Evolutionary conservation across 2,329 filamentous ascomycete species (phyloP).

Genomic region (Metarhizium anisopliae): DNA sequence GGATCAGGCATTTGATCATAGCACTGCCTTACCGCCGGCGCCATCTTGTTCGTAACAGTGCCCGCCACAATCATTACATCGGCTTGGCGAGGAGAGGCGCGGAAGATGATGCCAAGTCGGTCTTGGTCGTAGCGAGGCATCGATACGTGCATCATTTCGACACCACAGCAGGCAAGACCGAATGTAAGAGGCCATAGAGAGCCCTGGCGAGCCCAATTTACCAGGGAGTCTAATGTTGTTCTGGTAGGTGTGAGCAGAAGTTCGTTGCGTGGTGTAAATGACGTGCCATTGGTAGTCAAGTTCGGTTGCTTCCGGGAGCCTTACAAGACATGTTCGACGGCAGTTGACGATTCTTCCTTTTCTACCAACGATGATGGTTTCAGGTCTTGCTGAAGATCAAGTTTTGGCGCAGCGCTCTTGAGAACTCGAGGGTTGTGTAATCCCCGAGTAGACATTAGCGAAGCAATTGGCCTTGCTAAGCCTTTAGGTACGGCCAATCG

Average conservation of each 20-base stretch:
- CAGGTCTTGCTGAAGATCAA: not conserved
- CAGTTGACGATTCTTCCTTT: not conserved
- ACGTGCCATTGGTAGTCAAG: no score
- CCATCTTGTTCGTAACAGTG: no score
- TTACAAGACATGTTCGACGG: not conserved
- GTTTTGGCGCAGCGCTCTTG: not conserved
- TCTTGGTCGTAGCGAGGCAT: slow-evolving; percentile 40
- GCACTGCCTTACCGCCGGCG: no score
- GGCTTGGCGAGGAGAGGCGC: no score
- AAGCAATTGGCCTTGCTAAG: not conserved
- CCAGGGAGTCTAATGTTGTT: slow-evolving; percentile 37
- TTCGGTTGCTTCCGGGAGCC: not conserved
- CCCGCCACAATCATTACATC: no score
- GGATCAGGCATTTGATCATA: no score
- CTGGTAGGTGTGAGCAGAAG: no score
- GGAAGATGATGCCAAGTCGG: no score
- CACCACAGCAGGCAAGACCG: slow-evolving; percentile 77
- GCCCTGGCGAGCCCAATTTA: slow-evolving; percentile 77
- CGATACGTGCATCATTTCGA: slow-evolving; percentile 90
- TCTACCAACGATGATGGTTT: not conserved
- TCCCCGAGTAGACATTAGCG: not conserved
- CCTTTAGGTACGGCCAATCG: not conserved
- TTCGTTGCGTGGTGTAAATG: no score
- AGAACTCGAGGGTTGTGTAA: not conserved
- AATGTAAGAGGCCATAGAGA: slow-evolving; percentile 88